A percentile compares a stretch with the other conserved stretches of the same genome.
Conservation (phyloP, 306 rosid genomes). For the Chamaecrista fasciculata region DNA sequence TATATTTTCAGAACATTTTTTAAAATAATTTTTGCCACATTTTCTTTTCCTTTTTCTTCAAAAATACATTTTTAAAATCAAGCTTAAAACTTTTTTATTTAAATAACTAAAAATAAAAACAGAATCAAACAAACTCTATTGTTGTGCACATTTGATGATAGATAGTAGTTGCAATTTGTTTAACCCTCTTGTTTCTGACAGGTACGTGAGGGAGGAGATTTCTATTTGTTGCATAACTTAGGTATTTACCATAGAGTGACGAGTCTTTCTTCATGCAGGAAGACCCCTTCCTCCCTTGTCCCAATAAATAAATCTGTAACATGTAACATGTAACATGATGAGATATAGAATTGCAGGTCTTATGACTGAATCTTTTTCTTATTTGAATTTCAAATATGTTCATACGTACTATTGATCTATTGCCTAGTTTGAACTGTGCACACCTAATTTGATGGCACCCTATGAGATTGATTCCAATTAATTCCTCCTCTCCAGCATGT, state of each 20-base stretch:
- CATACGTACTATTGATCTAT: too few relatives aligned
- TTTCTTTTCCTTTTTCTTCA: too few relatives aligned
- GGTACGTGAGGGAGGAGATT: slow-evolving; percentile 34
- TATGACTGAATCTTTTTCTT: background rate
- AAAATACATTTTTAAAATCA: too few relatives aligned
- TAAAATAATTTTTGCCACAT: too few relatives aligned
- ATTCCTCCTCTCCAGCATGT: background rate
- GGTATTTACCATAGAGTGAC: slow-evolving; percentile 2
- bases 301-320: too few relatives aligned
- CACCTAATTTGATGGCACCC: background rate
- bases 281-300: background rate
- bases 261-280: slow-evolving; percentile 16
- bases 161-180: background rate
- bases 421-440: background rate
- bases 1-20: too few relatives aligned
- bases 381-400: background rate
- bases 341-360: slow-evolving; percentile 26
- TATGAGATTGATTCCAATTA: background rate
- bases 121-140: too few relatives aligned
- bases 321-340: slow-evolving; percentile 8
- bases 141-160: background rate
- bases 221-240: slow-evolving; percentile 2
- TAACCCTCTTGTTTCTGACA: slow-evolving; percentile 12
- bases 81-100: too few relatives aligned
- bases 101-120: too few relatives aligned